These are phyloP conservation scores for Neoconidiobolus thromboides DNA, from an alignment of 371 early-diverging fungal genomes.

Conservation along the genomic window DNA sequence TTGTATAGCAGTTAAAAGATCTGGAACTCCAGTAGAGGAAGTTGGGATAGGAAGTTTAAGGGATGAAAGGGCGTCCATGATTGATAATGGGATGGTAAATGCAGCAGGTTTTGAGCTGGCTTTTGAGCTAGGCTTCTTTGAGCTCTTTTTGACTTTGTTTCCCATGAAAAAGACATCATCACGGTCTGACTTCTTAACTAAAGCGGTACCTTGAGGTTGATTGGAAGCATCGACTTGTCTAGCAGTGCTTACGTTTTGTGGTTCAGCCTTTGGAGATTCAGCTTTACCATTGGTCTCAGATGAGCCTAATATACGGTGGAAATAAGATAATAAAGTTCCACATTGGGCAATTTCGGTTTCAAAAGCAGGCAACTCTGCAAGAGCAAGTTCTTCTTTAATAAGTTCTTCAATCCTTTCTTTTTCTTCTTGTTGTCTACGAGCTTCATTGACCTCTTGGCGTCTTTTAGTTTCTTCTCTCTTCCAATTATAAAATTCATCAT, in stretches of 20 bases:
- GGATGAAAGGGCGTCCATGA: conserved; percentile 60
- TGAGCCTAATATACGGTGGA: conserved; percentile 20
- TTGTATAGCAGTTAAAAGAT: conserved; percentile 46
- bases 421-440: conserved; percentile 40
- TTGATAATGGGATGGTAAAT: conserved; percentile 61
- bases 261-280: conserved; percentile 10
- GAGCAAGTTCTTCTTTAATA: conserved; percentile 53
- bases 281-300: conserved; percentile 9
- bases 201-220: conserved; percentile 38
- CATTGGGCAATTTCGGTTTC: conserved; percentile 64
- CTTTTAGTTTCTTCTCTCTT: conserved; percentile 54
- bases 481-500: conserved; percentile 53
- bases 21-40: conserved; percentile 40
- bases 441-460: conserved; percentile 36
- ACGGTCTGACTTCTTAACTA: conserved; percentile 44
- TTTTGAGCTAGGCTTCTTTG: conserved; percentile 13
- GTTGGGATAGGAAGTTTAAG: conserved; percentile 69
- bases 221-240: conserved; percentile 24
- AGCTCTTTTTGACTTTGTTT: conserved; percentile 39
- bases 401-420: conserved; percentile 38
- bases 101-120: conserved; percentile 13
- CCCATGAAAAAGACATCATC: conserved; percentile 56
- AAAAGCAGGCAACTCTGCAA: conserved; percentile 78
- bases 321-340: conserved; percentile 51
- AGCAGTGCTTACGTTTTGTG: conserved; percentile 11